Base-by-base conservation (phyloP, 495 filamentous ascomycete species). In the Stereocaulon alpinum region DNA sequence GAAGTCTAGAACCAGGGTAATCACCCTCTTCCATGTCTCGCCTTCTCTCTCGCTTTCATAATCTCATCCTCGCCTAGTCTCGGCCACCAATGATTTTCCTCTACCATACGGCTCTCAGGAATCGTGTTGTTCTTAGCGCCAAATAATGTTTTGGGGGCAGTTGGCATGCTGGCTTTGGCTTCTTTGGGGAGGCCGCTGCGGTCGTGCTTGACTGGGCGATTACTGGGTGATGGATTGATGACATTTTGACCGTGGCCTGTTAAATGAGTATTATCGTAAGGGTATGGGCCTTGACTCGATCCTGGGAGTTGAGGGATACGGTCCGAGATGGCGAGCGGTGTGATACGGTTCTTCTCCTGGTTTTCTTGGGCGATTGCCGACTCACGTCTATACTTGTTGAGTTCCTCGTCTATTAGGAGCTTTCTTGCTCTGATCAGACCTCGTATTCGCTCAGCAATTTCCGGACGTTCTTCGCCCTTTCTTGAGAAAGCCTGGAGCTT, bases 21-120 rank as follows among this genome's bases (percentile, higher is more conserved):
- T 24, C 24, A 50, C 14, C 40, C 24, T 0, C 40, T 32, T 29
- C 56, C 56, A 14, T 18, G 2, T 10, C 56, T 20, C 47, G 56
- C 56, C 44, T 32, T 48, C 6, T 34, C 40, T 2, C 18, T 51
- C 45, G 45, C 45, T 34, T 22, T 24, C 4, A 7, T 6, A 2
- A 65, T 58, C 37, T 61, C 60, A 5, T 62, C 60, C 34, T 62
- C 55, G 15, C 58, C 63, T n/a, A 62, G 24, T 32, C 56, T 43
- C 0, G 73, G 76, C 70, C 73, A 78, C 77, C 76, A 79, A 54
- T 72, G 67, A 51, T 79, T 74, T 20, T 79, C 74, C 55, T 72
- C 69, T 0, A 69, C 34, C 54, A 65, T 62, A 11, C 59, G 55
- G 5, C 50, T 40, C 22, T 61, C 59, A 6, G 62, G 32, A 7